Percentiles rank a stretch among this genome's conserved stretches.
phyloP scores from a whole-genome alignment of 768 basidiomycete species.

The Phlebiopsis flavidoalba region DNA sequence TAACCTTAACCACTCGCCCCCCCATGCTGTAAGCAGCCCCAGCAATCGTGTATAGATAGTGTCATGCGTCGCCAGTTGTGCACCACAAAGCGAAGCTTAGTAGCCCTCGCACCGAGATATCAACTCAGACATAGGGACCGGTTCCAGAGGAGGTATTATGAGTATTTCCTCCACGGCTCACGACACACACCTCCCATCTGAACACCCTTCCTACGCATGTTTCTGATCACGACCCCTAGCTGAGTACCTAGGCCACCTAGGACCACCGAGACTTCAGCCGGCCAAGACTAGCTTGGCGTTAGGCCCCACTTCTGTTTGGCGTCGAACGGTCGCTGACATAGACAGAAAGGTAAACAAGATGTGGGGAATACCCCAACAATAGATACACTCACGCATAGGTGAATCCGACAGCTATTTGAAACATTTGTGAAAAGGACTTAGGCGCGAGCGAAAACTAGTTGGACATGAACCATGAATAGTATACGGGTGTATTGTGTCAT shows the following conservation, averaged over 20 bases:
- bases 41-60: slow-evolving; percentile 3
- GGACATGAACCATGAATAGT: slow-evolving; percentile 88
- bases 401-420: slow-evolving; percentile 93
- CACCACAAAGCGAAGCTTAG: background rate
- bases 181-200: too few species aligned
- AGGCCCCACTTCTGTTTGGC: slow-evolving; percentile 92
- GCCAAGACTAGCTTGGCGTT: slow-evolving; percentile 62
- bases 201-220: slow-evolving; percentile 76
- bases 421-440: slow-evolving; percentile 96
- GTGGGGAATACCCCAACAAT: background rate
- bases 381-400: slow-evolving; percentile 74
- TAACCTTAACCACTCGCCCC: too few species aligned
- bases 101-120: background rate
- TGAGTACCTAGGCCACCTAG: slow-evolving; percentile 80
- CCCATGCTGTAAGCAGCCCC: background rate
- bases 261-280: slow-evolving; percentile 72
- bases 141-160: background rate
- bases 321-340: slow-evolving; percentile 72
- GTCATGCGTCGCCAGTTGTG: background rate
- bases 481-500: background rate
- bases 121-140: background rate
- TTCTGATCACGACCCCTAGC: slow-evolving; percentile 80
- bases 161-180: background rate
- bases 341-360: background rate
- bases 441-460: slow-evolving; percentile 89